Conservation (phyloP, 306 rosid species). For the Abrus pulchellus region DNA sequence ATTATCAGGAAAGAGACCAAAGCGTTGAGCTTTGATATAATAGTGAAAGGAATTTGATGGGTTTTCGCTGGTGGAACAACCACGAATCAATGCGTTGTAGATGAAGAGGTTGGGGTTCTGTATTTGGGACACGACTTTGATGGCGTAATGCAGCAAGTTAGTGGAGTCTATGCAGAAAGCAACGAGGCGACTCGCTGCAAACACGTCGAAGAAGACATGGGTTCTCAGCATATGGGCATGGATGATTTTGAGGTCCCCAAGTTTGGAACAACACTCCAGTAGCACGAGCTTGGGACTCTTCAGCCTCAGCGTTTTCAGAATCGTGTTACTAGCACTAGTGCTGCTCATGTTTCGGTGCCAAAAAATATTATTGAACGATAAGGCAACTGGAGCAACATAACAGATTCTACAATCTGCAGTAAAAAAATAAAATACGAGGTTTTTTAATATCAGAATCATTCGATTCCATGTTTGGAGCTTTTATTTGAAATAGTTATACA, state of each 20-base stretch:
- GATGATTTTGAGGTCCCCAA: slow-evolving; percentile 52
- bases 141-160: slow-evolving; percentile 50
- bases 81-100: slow-evolving; percentile 55
- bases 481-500: too few species aligned
- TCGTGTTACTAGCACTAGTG: neutral
- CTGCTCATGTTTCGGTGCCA: slow-evolving; percentile 18
- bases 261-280: slow-evolving; percentile 50
- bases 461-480: too few species aligned
- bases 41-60: slow-evolving; percentile 51
- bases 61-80: slow-evolving; percentile 44
- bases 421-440: too few species aligned
- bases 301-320: slow-evolving; percentile 46
- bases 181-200: slow-evolving; percentile 52
- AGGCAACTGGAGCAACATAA: too few species aligned
- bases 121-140: slow-evolving; percentile 52
- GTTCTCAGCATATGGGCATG: slow-evolving; percentile 58
- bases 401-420: too few species aligned
- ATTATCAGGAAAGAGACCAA: slow-evolving; percentile 53
- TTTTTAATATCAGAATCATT: too few species aligned
- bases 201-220: slow-evolving; percentile 52
- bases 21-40: slow-evolving; percentile 50
- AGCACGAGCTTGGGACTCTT: slow-evolving; percentile 56
- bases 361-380: neutral
- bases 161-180: slow-evolving; percentile 49
- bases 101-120: slow-evolving; percentile 56